A percentile compares a stretch with the other conserved stretches of the same genome.
These are phyloP conservation scores for Vanrija sp. DNA, from an alignment of 1,284 basidiomycete species.

Conservation along the genomic window DNA sequence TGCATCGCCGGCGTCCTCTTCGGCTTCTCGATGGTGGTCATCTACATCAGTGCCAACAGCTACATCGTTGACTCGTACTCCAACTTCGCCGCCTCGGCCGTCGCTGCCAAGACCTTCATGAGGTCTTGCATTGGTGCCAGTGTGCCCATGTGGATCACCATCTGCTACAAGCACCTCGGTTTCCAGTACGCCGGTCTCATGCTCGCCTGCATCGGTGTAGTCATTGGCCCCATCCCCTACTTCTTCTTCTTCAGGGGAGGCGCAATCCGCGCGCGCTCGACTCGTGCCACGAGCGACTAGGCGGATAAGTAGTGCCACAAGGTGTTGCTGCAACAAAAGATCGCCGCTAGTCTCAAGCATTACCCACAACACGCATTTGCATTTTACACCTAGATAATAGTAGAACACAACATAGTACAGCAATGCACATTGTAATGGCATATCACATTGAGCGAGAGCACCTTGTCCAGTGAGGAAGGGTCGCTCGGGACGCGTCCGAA, in stretches of 20 bases:
- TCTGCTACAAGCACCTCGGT: constrained; percentile 24
- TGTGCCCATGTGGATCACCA: constrained; percentile 33
- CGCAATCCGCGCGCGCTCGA: constrained; percentile 22
- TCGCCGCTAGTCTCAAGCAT: neutral
- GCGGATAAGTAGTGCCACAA: neutral
- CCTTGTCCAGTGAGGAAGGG: too few species aligned
- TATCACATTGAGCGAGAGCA: too few species aligned
- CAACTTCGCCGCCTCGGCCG: constrained; percentile 43
- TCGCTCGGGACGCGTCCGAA: too few species aligned
- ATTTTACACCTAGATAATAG: too few species aligned
- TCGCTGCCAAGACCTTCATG: constrained; percentile 54
- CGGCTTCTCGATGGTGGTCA: constrained; percentile 39
- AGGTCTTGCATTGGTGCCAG: constrained; percentile 50
- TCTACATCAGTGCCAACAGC: constrained; percentile 46
- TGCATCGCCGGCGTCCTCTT: constrained; percentile 31
- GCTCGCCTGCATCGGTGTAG: constrained; percentile 32
- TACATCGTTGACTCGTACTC: constrained; percentile 41
- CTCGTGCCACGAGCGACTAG: constrained; percentile 15
- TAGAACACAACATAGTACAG: too few species aligned
- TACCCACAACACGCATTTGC: too few species aligned
- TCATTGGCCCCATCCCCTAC: constrained; percentile 36
- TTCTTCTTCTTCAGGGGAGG: constrained; percentile 43
- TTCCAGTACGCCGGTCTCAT: constrained; percentile 39
- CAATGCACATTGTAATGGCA: too few species aligned
- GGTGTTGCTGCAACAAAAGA: too few species aligned